A percentile compares a stretch with the other conserved stretches of the same genome.
Evolutionary conservation across 192 early-diverging fungal species (phyloP).

Genomic region (Linnemannia exigua): DNA sequence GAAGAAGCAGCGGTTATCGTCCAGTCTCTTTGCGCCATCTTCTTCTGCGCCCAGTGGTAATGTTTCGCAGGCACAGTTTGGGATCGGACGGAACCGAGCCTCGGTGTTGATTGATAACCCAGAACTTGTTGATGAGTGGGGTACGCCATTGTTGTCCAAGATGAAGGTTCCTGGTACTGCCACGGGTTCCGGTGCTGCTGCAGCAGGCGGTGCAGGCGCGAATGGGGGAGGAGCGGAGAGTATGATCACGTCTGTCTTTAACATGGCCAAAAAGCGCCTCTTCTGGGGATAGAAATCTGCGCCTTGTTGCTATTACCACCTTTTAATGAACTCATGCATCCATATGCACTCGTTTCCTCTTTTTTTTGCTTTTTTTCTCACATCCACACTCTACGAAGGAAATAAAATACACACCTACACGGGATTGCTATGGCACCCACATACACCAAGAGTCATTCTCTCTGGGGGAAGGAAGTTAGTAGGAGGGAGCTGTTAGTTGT

Average conservation of each 20-base stretch:
- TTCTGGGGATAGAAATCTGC: slow-evolving; percentile 30
- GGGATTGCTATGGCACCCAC: background rate
- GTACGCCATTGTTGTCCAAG: slow-evolving; percentile 12
- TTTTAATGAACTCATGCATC: background rate
- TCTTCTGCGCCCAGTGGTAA: background rate
- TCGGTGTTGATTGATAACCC: slow-evolving; percentile 37
- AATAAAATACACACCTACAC: background rate
- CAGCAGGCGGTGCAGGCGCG: background rate
- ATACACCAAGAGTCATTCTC: background rate
- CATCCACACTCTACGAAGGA: background rate
- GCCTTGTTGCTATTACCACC: background rate
- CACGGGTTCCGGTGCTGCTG: background rate
- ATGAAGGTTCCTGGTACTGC: background rate
- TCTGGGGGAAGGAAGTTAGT: background rate
- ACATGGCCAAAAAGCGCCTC: slow-evolving; percentile 46
- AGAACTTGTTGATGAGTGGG: slow-evolving; percentile 17
- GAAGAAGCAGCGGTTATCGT: slow-evolving; percentile 36
- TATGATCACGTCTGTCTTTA: slow-evolving; percentile 23
- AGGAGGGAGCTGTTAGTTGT: background rate
- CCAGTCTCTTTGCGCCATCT: slow-evolving; percentile 9
- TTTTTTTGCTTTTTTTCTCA: background rate
- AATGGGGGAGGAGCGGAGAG: slow-evolving; percentile 17
- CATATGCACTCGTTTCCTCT: background rate
- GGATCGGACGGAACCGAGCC: slow-evolving; percentile 18
- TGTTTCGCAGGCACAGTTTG: slow-evolving; percentile 19